phyloP scores from a whole-genome alignment of 352 stramenopile species.

The Paralagenidium karlingii region DNA sequence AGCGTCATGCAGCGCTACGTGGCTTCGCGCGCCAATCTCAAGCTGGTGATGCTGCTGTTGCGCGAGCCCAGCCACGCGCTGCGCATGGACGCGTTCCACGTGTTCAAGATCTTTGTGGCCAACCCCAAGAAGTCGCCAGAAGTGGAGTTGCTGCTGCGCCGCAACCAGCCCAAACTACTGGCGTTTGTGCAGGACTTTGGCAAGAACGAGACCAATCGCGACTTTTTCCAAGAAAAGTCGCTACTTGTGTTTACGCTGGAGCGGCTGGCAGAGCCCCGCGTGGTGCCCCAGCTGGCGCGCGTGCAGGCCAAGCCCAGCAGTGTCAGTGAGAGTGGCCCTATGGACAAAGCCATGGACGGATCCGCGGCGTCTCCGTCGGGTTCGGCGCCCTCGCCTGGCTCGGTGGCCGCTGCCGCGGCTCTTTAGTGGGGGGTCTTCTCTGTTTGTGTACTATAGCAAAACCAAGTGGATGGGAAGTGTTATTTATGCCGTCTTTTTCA shows the following conservation, averaged over 20 bases:
- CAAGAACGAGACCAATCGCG: conserved; percentile 51
- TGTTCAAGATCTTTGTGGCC: conserved; percentile 84
- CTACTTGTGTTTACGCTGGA: conserved; percentile 59
- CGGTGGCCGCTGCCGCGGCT: too few relatives aligned
- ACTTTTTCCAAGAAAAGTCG: conserved; percentile 66
- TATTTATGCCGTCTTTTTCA: too few relatives aligned
- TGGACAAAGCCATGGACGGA: too few relatives aligned
- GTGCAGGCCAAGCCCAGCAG: too few relatives aligned
- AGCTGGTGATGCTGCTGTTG: conserved; percentile 60
- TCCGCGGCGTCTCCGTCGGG: too few relatives aligned
- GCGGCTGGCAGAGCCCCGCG: conserved; percentile 26
- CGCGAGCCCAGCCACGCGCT: conserved; percentile 61
- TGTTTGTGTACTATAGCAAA: too few relatives aligned
- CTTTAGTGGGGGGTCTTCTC: too few relatives aligned
- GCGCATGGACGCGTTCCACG: conserved; percentile 73
- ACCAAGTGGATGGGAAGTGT: too few relatives aligned
- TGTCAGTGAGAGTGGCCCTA: too few relatives aligned
- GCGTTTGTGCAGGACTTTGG: conserved; percentile 67
- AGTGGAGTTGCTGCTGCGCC: conserved; percentile 55
- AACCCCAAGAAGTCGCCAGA: conserved; percentile 73
- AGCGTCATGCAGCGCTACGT: conserved; percentile 71
- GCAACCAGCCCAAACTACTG: conserved; percentile 66
- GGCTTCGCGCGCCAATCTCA: conserved; percentile 49
- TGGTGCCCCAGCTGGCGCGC: too few relatives aligned
- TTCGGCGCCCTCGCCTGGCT: too few relatives aligned